These are phyloP conservation scores for Agrocybe praecox DNA, from an alignment of 768 basidiomycete genomes.

Conservation along the genomic window DNA sequence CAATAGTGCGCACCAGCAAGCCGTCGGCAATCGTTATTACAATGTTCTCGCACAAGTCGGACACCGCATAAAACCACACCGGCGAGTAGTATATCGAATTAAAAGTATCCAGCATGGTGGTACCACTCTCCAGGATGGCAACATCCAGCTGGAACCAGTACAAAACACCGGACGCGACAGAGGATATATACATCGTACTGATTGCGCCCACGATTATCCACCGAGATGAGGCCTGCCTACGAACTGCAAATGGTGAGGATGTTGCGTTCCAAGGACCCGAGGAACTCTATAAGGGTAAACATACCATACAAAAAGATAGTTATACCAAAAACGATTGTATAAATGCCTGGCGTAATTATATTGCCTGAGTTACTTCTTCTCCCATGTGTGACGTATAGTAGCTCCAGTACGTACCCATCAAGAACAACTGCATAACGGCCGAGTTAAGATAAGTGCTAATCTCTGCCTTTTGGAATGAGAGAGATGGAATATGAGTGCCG, in stretches of 20 bases:
- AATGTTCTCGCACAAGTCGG: neutral
- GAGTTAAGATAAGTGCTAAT: neutral
- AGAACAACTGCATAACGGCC: neutral
- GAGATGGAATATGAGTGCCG: neutral
- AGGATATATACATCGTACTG: neutral
- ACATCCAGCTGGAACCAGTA: neutral
- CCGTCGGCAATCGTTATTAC: neutral
- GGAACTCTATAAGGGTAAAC: neutral
- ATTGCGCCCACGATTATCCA: neutral
- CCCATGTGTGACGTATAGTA: neutral
- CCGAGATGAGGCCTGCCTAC: neutral
- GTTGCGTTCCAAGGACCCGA: neutral
- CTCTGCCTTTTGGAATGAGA: neutral
- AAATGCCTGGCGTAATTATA: neutral
- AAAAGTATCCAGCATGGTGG: neutral
- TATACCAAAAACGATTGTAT: neutral
- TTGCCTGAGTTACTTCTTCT: neutral
- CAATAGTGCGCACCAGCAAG: neutral
- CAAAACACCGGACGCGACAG: neutral
- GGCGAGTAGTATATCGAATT: neutral
- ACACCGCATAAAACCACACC: neutral
- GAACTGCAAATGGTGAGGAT: neutral
- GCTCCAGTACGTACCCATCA: neutral
- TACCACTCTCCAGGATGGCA: neutral
- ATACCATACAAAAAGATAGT: neutral